These are phyloP conservation scores for Candida sojae DNA, from an alignment of 1,139 yeast species.

Conservation along the genomic window DNA sequence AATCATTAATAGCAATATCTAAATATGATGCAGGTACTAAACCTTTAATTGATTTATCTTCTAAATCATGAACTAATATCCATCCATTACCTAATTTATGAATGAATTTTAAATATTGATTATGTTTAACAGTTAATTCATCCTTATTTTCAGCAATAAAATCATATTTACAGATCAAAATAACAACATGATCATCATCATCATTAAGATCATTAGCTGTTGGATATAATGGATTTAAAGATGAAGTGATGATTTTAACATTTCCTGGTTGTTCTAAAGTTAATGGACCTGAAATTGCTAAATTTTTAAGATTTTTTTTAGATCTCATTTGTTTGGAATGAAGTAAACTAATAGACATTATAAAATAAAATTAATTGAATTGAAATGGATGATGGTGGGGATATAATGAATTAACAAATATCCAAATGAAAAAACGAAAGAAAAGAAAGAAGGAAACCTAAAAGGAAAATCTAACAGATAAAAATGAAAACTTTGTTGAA, in stretches of 20 bases:
- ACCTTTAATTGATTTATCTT: conserved; percentile 27
- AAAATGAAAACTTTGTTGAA: too few species aligned
- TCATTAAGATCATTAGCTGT: not conserved
- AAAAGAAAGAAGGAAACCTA: not conserved
- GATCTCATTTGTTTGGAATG: conserved; percentile 29
- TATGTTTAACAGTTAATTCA: conserved; percentile 30
- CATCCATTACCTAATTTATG: conserved; percentile 40
- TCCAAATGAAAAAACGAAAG: not conserved
- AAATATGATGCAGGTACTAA: conserved; percentile 39
- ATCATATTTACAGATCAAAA: conserved; percentile 33
- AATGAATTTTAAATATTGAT: conserved; percentile 33
- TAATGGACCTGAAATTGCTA: conserved; percentile 25
- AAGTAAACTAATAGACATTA: conserved; percentile 32
- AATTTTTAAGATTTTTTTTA: conserved; percentile 29
- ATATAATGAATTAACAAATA: not conserved
- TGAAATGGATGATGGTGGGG: not conserved
- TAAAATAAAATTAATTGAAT: not conserved
- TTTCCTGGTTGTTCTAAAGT: conserved; percentile 1
- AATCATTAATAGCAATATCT: conserved; percentile 40
- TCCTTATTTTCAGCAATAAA: conserved; percentile 28
- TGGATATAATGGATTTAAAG: not conserved
- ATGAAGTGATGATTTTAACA: not conserved
- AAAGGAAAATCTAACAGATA: too few species aligned
- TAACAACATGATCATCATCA: conserved; percentile 13
- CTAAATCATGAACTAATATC: conserved; percentile 35